These are phyloP conservation scores for Boletus fagicola DNA, from an alignment of 768 basidiomycete genomes.

Conservation along the genomic window DNA sequence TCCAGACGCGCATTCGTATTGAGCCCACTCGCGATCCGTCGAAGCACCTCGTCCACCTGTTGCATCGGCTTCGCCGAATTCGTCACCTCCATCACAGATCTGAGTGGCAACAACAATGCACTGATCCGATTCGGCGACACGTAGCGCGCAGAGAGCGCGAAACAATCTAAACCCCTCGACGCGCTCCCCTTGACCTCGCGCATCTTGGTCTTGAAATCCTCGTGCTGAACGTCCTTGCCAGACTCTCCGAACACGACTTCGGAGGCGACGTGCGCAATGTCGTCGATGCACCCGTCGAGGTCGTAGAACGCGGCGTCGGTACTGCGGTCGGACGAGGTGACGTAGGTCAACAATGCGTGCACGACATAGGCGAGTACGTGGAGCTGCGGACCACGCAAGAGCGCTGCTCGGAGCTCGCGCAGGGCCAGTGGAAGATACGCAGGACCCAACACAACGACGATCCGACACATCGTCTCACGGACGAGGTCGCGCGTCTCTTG, in stretches of 20 bases:
- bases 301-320: constrained; percentile 51
- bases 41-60: constrained; percentile 85
- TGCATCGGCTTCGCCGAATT: constrained; percentile 76
- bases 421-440: constrained; percentile 70
- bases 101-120: constrained; percentile 71
- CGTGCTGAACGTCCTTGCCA: constrained; percentile 80
- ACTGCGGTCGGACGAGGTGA: constrained; percentile 56
- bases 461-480: constrained; percentile 78
- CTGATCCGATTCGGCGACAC: constrained; percentile 78
- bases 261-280: constrained; percentile 75
- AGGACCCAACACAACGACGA: constrained; percentile 70
- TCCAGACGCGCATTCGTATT: constrained; percentile 75
- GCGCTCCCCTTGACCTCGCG: constrained; percentile 83
- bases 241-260: constrained; percentile 96
- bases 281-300: constrained; percentile 75
- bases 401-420: constrained; percentile 78
- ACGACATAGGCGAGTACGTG: constrained; percentile 86
- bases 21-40: constrained; percentile 77
- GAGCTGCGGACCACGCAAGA: constrained; percentile 88
- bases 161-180: constrained; percentile 83
- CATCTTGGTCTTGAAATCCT: constrained; percentile 94
- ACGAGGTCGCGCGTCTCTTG: constrained; percentile 89
- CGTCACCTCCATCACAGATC: constrained; percentile 83
- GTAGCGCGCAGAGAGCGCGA: constrained; percentile 74
- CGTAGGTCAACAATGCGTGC: constrained; percentile 78